phyloP scores from a whole-genome alignment of 2,329 filamentous ascomycete genomes.

The Blastomyces gilchristii region DNA sequence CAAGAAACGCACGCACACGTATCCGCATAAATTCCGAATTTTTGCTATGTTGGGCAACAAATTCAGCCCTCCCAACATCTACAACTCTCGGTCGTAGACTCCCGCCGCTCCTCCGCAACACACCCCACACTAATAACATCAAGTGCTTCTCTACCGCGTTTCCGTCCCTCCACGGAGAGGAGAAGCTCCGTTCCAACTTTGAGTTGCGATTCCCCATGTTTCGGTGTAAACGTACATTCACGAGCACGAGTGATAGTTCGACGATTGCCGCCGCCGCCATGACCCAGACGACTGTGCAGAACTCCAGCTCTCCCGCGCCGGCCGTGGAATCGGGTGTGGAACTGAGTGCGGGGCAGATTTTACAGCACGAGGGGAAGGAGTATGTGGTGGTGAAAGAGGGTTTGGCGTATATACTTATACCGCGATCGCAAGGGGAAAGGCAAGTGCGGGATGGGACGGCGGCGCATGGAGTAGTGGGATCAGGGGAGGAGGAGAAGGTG shows the following conservation, averaged over 20 bases:
- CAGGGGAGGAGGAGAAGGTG: neutral
- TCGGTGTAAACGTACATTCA: neutral
- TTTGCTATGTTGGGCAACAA: neutral
- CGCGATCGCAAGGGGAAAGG: conserved; percentile 40
- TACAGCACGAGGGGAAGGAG: conserved; percentile 41
- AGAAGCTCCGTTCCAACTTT: neutral
- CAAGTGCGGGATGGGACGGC: conserved; percentile 15
- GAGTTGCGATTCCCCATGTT: neutral
- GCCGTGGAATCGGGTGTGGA: neutral
- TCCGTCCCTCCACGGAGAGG: neutral
- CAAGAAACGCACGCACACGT: neutral
- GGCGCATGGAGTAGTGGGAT: neutral
- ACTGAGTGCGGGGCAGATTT: conserved; percentile 18
- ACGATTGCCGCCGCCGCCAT: neutral
- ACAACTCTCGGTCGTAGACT: neutral
- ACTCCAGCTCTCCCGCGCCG: neutral
- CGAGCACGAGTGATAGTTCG: no score
- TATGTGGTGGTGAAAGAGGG: conserved; percentile 58
- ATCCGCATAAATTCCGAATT: neutral
- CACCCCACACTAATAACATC: neutral
- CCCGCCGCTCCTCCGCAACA: neutral
- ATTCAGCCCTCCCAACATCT: neutral
- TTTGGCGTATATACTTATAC: conserved; percentile 56
- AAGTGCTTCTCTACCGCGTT: neutral
- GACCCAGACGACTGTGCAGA: neutral